Base-by-base conservation (phyloP, 805 yeast genomes). In the Saccharomyces paradoxus region DNA sequence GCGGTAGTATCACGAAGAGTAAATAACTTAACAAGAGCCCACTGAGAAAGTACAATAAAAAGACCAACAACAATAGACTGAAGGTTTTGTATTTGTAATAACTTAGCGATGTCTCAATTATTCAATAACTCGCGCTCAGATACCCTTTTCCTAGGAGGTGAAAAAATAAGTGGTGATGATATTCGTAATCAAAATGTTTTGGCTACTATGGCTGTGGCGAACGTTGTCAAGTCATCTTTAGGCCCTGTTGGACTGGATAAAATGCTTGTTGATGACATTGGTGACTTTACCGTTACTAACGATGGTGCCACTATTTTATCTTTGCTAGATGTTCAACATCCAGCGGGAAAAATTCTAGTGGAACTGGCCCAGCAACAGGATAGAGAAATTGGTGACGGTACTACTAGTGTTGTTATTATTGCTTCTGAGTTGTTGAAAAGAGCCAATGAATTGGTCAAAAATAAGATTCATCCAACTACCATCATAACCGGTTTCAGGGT, bases 231-330 rank as follows among this genome's bases (percentile, higher is more conserved):
- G 71, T 85, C 97, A 13, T 91, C 98, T 1, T 76, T 94, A 55
- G 99, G 99, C 4, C 99, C 99, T 8, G 98, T 94, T 37, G 99
- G 99, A 28, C 78, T 94, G 52, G 99, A 94, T 75, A 94, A 94
- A 76, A 94, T 94, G 97, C 79, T 94, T 50, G 99, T 94, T 44
- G 99, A 94, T 72, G 99, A 94, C 67, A 95, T 94, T 73, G 99
- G 99, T 59, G 99, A 95, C 73, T 97, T 94, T 49, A 91, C 97
- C 5, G 97, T 94, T 51, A 94, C 99, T 49, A 94, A 94, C 73
- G 99, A 94, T 72, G 99, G 99, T 61, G 99, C 99, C 56, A 94
- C 99, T 4, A 94, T 94, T 64, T 77, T 94, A 59, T 80, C 89
- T 9, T 74, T 95, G 52, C 77, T 94, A 60, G 99, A 94, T 69